Evolutionary conservation across 208 protist genomes (phyloP), one percentile per base, ranked within the genome.

Genomic region (Lotmaria passim): DNA sequence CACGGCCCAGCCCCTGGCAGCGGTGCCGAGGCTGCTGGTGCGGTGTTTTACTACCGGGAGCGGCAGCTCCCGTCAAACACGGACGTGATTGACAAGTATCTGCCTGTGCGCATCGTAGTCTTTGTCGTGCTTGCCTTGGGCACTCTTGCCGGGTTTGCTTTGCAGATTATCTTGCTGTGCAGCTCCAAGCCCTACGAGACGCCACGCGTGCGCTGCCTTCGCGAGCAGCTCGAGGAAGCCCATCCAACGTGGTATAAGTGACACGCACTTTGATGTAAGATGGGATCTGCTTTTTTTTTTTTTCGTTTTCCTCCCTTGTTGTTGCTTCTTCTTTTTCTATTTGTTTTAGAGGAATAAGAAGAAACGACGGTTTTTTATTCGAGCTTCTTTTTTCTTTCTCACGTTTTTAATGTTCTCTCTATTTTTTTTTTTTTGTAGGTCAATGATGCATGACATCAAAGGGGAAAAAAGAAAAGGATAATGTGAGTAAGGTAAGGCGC

Each of bases 241-340:
- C 87, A 95, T 64, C 90, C 85, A 10, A 90, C 85, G 14, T 95
- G 90, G 90, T 93, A 90, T 44, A 64, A 38, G 59, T 64, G 44
- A 53, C n/a, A 34, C 8, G 38, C 38, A n/a, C n/a, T n/a, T n/a
- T n/a, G n/a, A n/a, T n/a, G n/a, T n/a, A n/a, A n/a, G n/a, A n/a
- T n/a, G n/a, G n/a, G n/a, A n/a, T n/a, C n/a, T n/a, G n/a, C n/a
- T n/a, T n/a, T n/a, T n/a, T n/a, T n/a, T n/a, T n/a, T n/a, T n/a
- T n/a, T n/a, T n/a, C n/a, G n/a, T n/a, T n/a, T n/a, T n/a, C n/a
- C n/a, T n/a, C n/a, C n/a, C n/a, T n/a, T n/a, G n/a, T n/a, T n/a
- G n/a, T n/a, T n/a, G n/a, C n/a, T n/a, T n/a, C n/a, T n/a, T n/a
- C n/a, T n/a, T n/a, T n/a, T n/a, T n/a, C n/a, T n/a, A n/a, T n/a